A percentile compares a stretch with the other conserved stretches of the same genome.
These are phyloP conservation scores for Aspergillus spinulosporus DNA, from an alignment of 2,329 filamentous ascomycete species.

Conservation along the genomic window DNA sequence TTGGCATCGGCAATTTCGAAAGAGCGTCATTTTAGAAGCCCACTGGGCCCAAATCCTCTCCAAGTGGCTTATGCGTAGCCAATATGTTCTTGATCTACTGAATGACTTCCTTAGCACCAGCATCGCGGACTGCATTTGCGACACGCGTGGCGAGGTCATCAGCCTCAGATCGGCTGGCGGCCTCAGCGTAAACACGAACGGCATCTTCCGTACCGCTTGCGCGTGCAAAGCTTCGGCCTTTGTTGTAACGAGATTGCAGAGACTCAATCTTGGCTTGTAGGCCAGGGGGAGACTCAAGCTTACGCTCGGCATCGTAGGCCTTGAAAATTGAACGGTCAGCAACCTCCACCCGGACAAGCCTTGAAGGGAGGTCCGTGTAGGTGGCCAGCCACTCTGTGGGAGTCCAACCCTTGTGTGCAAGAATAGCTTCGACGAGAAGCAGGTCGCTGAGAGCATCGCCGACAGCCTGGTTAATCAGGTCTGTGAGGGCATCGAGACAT, in stretches of 20 bases:
- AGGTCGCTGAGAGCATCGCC: slow-evolving; percentile 95
- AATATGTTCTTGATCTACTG: slow-evolving; percentile 14
- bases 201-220: slow-evolving; percentile 95
- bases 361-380: slow-evolving; percentile 91
- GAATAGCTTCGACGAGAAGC: slow-evolving; percentile 91
- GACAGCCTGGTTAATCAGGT: slow-evolving; percentile 97
- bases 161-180: slow-evolving; percentile 81
- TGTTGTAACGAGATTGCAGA: slow-evolving; percentile 84
- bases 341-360: slow-evolving; percentile 90
- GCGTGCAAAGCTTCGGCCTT: slow-evolving; percentile 84
- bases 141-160: slow-evolving; percentile 88
- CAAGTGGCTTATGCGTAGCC: not conserved
- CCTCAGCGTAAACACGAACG: slow-evolving; percentile 93
- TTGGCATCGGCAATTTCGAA: slow-evolving; percentile 6
- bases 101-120: slow-evolving; percentile 35
- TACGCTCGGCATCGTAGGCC: slow-evolving; percentile 88
- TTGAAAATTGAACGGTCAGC: slow-evolving; percentile 84
- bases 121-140: slow-evolving; percentile 68
- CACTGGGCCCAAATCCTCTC: not conserved
- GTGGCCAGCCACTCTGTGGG: slow-evolving; percentile 89
- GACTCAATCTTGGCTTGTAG: slow-evolving; percentile 84
- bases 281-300: slow-evolving; percentile 74
- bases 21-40: not conserved
- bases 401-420: slow-evolving; percentile 91
- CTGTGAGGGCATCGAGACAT: slow-evolving; percentile 75